Evolutionary conservation across 1,284 basidiomycete genomes (phyloP).

Genomic region (Tilletia walkeri): DNA sequence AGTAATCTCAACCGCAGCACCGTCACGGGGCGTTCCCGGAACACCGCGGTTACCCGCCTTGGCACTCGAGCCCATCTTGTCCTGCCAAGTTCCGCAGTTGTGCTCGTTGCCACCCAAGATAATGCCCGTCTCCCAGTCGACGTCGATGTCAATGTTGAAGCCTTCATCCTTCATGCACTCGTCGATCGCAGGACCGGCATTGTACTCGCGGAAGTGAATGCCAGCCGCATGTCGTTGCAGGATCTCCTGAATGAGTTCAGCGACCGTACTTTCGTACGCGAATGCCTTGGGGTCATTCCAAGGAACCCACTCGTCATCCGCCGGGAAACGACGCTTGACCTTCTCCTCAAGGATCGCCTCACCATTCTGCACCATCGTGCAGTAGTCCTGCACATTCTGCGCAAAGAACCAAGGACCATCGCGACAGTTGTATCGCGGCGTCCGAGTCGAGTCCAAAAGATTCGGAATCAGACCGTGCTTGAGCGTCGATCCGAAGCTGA

Average conservation of each 20-base stretch:
- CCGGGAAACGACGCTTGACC: constrained; percentile 86
- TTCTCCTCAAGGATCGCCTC: constrained; percentile 73
- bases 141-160: constrained; percentile 87
- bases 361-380: constrained; percentile 78
- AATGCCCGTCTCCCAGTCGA: constrained; percentile 91
- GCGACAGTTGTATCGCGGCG: constrained; percentile 72
- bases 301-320: constrained; percentile 85
- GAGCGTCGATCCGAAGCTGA: constrained; percentile 45
- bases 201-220: constrained; percentile 91
- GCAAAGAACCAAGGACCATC: constrained; percentile 98
- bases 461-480: constrained; percentile 52
- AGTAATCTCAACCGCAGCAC: constrained; percentile 91
- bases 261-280: constrained; percentile 63
- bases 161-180: constrained; percentile 90
- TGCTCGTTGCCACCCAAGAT: constrained; percentile 76
- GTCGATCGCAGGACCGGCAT: constrained; percentile 91
- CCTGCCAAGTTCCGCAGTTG: constrained; percentile 53
- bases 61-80: constrained; percentile 49
- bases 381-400: constrained; percentile 96
- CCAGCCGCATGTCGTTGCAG: constrained; percentile 88
- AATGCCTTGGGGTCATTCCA: constrained; percentile 80
- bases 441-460: constrained; percentile 43
- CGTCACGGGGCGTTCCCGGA: constrained; percentile 91
- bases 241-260: constrained; percentile 93
- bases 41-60: constrained; percentile 87